These are phyloP conservation scores for Lepiota subincarnata DNA, from an alignment of 768 basidiomycete genomes.

Conservation along the genomic window DNA sequence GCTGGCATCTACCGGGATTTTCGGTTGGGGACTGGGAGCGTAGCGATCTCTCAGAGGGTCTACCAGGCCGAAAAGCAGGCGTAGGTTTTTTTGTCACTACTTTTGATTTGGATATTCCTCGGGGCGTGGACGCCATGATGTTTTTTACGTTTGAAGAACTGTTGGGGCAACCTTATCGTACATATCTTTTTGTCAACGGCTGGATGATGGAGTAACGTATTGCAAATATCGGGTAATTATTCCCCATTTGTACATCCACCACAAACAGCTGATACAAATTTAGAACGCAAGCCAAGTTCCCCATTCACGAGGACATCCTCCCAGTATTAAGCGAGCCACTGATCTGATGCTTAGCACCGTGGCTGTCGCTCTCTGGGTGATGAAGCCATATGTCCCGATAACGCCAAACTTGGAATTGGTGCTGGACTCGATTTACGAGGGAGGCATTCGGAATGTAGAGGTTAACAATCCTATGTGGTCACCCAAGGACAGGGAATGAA, in stretches of 20 bases:
- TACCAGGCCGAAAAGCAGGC: constrained; percentile 57
- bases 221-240: constrained; percentile 58
- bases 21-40: constrained; percentile 55
- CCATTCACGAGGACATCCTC: constrained; percentile 78
- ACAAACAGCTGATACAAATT: not conserved
- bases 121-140: constrained; percentile 60
- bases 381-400: constrained; percentile 44
- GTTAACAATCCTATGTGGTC: constrained; percentile 64
- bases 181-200: constrained; percentile 75
- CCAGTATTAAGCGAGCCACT: not conserved
- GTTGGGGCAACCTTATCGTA: constrained; percentile 61
- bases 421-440: constrained; percentile 56
- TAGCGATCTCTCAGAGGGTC: constrained; percentile 53
- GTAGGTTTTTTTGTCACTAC: constrained; percentile 81
- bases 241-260: constrained; percentile 1
- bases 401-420: constrained; percentile 50
- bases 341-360: constrained; percentile 36
- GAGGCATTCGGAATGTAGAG: constrained; percentile 56
- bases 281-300: constrained; percentile 80
- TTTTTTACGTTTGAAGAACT: constrained; percentile 68
- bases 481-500: constrained; percentile 17
- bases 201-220: constrained; percentile 87
- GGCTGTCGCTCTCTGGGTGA: constrained; percentile 66
- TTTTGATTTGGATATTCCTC: constrained; percentile 57
- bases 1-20: constrained; percentile 76